Percentiles rank a stretch among this genome's conserved stretches.
Conservation (phyloP, 352 stramenopile species). For the Phytopythium oedochilum region DNA sequence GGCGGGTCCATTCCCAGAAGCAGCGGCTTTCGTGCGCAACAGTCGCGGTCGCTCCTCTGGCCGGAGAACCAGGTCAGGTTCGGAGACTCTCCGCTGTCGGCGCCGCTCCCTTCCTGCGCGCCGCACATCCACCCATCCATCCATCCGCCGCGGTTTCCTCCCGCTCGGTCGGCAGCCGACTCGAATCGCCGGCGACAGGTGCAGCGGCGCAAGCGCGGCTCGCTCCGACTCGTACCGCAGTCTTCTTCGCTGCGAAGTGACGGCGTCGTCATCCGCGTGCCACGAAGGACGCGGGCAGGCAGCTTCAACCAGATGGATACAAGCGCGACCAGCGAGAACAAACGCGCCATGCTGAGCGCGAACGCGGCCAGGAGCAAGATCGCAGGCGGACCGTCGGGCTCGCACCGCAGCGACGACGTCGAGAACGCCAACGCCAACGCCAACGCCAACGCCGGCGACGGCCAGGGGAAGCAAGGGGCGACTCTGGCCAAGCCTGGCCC, state of each 20-base stretch:
- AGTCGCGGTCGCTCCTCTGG: neutral
- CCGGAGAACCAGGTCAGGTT: neutral
- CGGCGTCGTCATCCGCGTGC: neutral
- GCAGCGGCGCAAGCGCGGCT: neutral
- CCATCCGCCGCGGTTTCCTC: neutral
- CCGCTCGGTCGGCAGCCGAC: neutral
- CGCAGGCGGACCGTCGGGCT: neutral
- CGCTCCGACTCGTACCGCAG: no score
- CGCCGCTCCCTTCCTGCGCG: no score
- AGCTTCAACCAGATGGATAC: conserved; percentile 4
- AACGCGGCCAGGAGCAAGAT: neutral
- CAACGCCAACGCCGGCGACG: neutral
- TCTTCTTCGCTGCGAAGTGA: no score
- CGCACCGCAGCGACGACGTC: neutral
- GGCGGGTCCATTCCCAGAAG: neutral
- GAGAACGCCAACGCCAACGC: neutral
- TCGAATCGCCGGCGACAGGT: neutral
- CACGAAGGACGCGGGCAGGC: neutral
- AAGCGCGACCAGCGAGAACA: neutral
- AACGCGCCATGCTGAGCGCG: neutral
- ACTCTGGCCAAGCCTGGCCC: neutral
- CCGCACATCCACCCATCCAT: neutral
- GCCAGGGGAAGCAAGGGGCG: neutral
- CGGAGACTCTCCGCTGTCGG: no score
- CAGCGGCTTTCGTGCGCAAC: conserved; percentile 3